Conservation (phyloP, 805 yeast genomes). For the Kregervanrija pseudodelftensis region DNA sequence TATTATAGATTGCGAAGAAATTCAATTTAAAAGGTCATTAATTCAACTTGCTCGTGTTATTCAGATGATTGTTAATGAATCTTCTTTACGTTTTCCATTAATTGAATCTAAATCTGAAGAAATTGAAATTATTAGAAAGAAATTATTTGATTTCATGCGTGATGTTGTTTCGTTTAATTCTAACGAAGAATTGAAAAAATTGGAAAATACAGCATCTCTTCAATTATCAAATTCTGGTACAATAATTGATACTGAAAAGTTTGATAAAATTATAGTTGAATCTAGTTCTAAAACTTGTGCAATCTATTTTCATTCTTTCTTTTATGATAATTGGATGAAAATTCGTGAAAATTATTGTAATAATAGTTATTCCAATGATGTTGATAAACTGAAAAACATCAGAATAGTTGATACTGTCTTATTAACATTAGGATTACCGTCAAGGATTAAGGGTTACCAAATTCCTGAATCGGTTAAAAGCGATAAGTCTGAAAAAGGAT, state of each 20-base stretch:
- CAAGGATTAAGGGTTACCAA: constrained; percentile 45
- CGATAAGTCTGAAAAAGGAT: constrained; percentile 37
- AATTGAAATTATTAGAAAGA: constrained; percentile 31
- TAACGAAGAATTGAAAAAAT: constrained; percentile 3
- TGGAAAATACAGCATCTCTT: neutral
- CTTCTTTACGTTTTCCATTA: constrained; percentile 63
- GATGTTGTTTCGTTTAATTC: constrained; percentile 18
- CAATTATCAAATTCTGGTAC: no score
- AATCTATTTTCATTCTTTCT: constrained; percentile 36
- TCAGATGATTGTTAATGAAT: constrained; percentile 82
- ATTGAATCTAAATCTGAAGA: constrained; percentile 32
- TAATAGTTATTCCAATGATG: constrained; percentile 11
- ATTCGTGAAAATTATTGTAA: constrained; percentile 18
- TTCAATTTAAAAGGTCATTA: constrained; percentile 49
- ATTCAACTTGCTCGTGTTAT: constrained; percentile 76
- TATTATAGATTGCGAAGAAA: constrained; percentile 13
- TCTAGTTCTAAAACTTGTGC: constrained; percentile 1
- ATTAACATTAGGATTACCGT: constrained; percentile 52
- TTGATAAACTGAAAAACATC: constrained; percentile 23
- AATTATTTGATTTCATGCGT: constrained; percentile 35
- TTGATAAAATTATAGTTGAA: no score
- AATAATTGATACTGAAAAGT: no score
- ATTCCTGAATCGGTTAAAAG: constrained; percentile 47
- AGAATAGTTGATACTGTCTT: constrained; percentile 40
- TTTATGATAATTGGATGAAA: constrained; percentile 41